Evolutionary conservation across 2,329 filamentous ascomycete genomes (phyloP).

Genomic region (Phialocephala sp.): DNA sequence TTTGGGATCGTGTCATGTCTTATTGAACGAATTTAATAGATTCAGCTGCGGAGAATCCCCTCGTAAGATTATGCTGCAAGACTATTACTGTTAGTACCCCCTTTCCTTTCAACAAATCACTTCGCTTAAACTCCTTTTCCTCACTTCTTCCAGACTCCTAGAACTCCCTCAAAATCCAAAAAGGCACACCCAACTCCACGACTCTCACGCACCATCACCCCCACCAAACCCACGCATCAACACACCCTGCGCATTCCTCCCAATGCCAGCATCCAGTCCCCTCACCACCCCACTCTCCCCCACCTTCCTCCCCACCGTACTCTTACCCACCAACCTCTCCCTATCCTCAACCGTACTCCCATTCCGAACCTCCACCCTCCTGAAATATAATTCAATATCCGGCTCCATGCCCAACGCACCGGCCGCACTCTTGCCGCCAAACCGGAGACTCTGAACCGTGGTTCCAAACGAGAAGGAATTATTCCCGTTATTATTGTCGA

Average conservation of each 20-base stretch:
- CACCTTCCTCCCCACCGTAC: not conserved
- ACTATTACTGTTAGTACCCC: too few relatives aligned
- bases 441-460: conserved; percentile 59
- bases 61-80: too few relatives aligned
- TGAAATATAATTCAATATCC: conserved; percentile 56
- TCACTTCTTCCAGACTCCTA: not conserved
- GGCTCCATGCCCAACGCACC: conserved; percentile 23
- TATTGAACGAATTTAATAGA: too few relatives aligned
- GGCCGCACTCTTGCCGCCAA: conserved; percentile 50
- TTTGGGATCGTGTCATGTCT: too few relatives aligned
- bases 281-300: not conserved
- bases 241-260: conserved; percentile 6
- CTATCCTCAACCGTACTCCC: conserved; percentile 54
- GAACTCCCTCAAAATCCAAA: not conserved
- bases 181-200: not conserved
- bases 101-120: too few relatives aligned
- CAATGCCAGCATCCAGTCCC: not conserved
- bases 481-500: conserved; percentile 45
- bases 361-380: conserved; percentile 59
- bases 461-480: conserved; percentile 54
- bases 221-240: conserved; percentile 5
- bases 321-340: conserved; percentile 44
- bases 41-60: too few relatives aligned
- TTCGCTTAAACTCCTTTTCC: too few relatives aligned
- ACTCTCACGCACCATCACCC: not conserved